Percentiles rank a stretch among this genome's conserved stretches.
Conservation (phyloP, 2,329 filamentous ascomycete genomes). For the Penicillium nordicum region DNA sequence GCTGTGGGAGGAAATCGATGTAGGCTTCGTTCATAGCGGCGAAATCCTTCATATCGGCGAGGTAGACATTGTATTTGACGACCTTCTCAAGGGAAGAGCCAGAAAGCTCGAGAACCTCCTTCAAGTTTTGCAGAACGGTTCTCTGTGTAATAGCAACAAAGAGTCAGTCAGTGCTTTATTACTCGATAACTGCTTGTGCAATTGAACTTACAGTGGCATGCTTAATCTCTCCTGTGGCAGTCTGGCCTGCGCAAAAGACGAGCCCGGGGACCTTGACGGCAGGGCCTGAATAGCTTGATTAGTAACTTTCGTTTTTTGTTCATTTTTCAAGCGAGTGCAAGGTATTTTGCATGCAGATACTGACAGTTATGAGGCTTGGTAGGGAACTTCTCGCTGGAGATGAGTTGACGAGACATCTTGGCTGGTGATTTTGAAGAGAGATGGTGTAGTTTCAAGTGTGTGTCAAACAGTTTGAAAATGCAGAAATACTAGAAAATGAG, state of each 20-base stretch:
- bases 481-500: neutral
- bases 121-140: constrained; percentile 50
- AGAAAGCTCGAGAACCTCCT: constrained; percentile 41
- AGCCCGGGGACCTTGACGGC: constrained; percentile 47
- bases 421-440: neutral
- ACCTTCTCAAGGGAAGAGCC: constrained; percentile 58
- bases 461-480: neutral
- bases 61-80: constrained; percentile 62
- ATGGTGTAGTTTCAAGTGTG: neutral
- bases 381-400: constrained; percentile 48
- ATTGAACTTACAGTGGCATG: constrained; percentile 42
- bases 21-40: constrained; percentile 26
- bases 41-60: constrained; percentile 58
- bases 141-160: constrained; percentile 16
- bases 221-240: constrained; percentile 50
- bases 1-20: constrained; percentile 41
- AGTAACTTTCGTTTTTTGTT: neutral
- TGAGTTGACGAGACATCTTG: constrained; percentile 47
- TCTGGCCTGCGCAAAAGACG: constrained; percentile 49
- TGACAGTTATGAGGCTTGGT: constrained; percentile 48
- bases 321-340: no score
- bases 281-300: constrained; percentile 30
- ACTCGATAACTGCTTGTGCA: neutral
- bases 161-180: neutral
- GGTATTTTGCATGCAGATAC: constrained; percentile 1